These are phyloP conservation scores for Ceratocystis cubensis DNA, from an alignment of 2,329 filamentous ascomycete genomes.

Conservation along the genomic window DNA sequence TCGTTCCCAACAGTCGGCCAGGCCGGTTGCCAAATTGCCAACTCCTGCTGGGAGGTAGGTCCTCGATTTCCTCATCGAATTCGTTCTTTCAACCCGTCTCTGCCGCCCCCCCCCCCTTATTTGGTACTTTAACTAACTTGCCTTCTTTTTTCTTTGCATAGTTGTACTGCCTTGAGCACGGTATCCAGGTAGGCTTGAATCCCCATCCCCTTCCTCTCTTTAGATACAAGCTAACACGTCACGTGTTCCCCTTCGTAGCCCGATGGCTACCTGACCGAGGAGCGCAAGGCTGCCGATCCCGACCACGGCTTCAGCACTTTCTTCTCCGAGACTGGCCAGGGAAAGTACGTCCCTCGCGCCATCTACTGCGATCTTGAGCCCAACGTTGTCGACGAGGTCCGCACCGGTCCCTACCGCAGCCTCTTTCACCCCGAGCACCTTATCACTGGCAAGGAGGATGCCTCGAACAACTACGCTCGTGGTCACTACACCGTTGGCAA, in stretches of 20 bases:
- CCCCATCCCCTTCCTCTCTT: neutral
- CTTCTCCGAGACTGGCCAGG: slow-evolving; percentile 98
- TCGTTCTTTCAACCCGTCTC: too few species aligned
- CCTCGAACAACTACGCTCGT: slow-evolving; percentile 99
- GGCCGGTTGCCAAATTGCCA: slow-evolving; percentile 99
- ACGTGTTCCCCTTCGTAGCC: slow-evolving; percentile 44
- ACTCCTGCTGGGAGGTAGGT: slow-evolving; percentile 99
- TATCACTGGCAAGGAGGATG: slow-evolving; percentile 99
- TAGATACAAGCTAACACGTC: neutral
- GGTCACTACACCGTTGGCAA: slow-evolving; percentile 99
- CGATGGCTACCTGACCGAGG: slow-evolving; percentile 95
- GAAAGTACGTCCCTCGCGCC: slow-evolving; percentile 96
- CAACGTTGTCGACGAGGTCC: slow-evolving; percentile 98
- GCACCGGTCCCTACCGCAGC: slow-evolving; percentile 88
- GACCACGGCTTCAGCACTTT: slow-evolving; percentile 99
- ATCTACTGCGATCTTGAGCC: slow-evolving; percentile 99
- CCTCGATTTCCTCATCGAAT: neutral
- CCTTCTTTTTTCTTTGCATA: slow-evolving; percentile 31
- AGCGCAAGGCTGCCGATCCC: slow-evolving; percentile 84
- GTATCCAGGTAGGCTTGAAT: slow-evolving; percentile 69
- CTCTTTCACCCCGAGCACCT: slow-evolving; percentile 97
- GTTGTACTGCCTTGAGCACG: slow-evolving; percentile 99
- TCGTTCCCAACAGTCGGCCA: slow-evolving; percentile 68
- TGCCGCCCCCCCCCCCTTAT: neutral
- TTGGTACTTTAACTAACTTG: neutral